Evolutionary conservation across 2,329 filamentous ascomycete species (phyloP), one percentile per base, ranked within the genome.

Genomic region (Biscogniauxia marginata): DNA sequence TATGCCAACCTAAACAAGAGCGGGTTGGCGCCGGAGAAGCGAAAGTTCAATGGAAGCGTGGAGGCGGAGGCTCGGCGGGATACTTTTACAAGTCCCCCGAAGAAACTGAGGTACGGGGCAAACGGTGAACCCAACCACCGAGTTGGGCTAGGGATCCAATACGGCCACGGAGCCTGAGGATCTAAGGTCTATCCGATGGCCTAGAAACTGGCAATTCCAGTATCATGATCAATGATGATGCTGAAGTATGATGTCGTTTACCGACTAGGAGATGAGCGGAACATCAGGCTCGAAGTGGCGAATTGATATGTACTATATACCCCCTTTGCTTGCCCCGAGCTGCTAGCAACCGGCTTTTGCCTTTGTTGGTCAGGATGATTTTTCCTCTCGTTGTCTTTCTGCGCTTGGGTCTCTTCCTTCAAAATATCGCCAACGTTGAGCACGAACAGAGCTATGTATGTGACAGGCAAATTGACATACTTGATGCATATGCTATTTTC

Each of bases 131-230:
- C 75, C 1, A 69, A 67, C 11, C 67, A 71, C 11, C 70, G 74
- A 4, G 73, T 84, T 13, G 82, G 82, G 0, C 66, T 84, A 39
- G 82, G 81, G 2, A 84, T 85, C 57, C 78, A 80, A 56, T 81
- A 82, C 56, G 64, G 74, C 21, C 66, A 65, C 51, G 67, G 61
- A 18, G 45, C 58, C 18, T 65, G 39, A 52, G 39, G 5, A 3
- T 39, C 3, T 4, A 4, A 39, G 9, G n/a, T n/a, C n/a, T n/a
- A 34, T n/a, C n/a, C 30, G 30, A 39, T 16, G 11, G 18, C 20
- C 44, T 46, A 22, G 44, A 22, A n/a, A 46, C 44, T 46, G 18
- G 18, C 18, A 46, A 18, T 19, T 11, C 44, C 44, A 18, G 16
- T 21, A 19, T 46, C 18, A 52, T 23, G 53, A 50, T 49, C 25